Evolutionary conservation across 169 alveolate species (phyloP).

Genomic region (Eimeria necatrix): DNA sequence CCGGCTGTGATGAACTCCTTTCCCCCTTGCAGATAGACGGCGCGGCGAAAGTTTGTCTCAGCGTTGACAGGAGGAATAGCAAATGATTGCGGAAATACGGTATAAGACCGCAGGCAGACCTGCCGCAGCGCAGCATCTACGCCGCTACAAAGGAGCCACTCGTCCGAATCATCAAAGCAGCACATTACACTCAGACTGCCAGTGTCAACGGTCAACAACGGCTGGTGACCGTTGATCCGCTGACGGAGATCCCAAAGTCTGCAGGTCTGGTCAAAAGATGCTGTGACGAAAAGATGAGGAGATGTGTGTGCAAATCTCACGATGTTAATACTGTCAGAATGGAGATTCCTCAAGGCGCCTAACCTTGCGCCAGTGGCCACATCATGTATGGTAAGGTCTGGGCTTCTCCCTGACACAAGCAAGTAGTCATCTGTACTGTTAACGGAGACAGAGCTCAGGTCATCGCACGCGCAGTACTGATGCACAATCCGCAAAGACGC

Average conservation of each 20-base stretch:
- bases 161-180: slow-evolving; percentile 83
- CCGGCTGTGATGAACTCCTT: slow-evolving; percentile 73
- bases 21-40: slow-evolving; percentile 70
- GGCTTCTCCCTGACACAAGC: slow-evolving; percentile 83
- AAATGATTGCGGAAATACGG: slow-evolving; percentile 45
- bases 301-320: slow-evolving; percentile 83
- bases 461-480: slow-evolving; percentile 67
- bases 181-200: slow-evolving; percentile 84
- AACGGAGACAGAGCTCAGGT: slow-evolving; percentile 83
- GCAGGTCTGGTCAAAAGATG: slow-evolving; percentile 85
- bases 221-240: slow-evolving; percentile 76
- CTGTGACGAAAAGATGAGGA: slow-evolving; percentile 85
- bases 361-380: slow-evolving; percentile 82
- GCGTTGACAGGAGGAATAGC: slow-evolving; percentile 74
- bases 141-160: slow-evolving; percentile 78
- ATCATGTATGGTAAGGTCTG: slow-evolving; percentile 80
- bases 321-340: slow-evolving; percentile 83
- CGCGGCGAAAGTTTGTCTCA: slow-evolving; percentile 76
- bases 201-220: slow-evolving; percentile 79
- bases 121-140: slow-evolving; percentile 77
- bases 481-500: slow-evolving; percentile 76
- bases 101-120: slow-evolving; percentile 67
- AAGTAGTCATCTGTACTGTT: slow-evolving; percentile 84
- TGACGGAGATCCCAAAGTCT: slow-evolving; percentile 85
- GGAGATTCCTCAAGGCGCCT: slow-evolving; percentile 79